phyloP scores from a whole-genome alignment of 2,329 filamentous ascomycete genomes.

The Hysterium pulicare region DNA sequence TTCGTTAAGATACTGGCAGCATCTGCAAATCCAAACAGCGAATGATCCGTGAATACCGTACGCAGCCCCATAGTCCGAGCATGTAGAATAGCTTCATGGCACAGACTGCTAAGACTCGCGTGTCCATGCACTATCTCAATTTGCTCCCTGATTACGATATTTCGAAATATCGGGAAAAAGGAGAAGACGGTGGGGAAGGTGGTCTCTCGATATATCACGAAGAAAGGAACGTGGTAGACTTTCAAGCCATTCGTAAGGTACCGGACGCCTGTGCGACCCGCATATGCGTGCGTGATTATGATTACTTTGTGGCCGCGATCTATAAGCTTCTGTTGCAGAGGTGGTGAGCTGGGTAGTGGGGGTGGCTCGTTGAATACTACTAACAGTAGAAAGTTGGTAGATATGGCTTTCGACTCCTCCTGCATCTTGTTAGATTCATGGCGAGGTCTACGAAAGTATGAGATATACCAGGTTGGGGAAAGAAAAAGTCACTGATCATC shows the following conservation, averaged over 20 bases:
- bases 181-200: slow-evolving; percentile 98
- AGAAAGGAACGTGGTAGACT: slow-evolving; percentile 95
- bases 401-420: slow-evolving; percentile 96
- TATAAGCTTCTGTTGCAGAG: slow-evolving; percentile 71
- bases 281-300: slow-evolving; percentile 93
- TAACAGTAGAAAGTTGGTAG: slow-evolving; percentile 83
- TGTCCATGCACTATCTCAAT: slow-evolving; percentile 99
- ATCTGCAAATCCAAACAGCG: slow-evolving; percentile 94
- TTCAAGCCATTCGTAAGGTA: slow-evolving; percentile 98
- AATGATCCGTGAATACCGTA: slow-evolving; percentile 97
- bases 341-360: slow-evolving; percentile 11
- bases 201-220: slow-evolving; percentile 89
- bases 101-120: slow-evolving; percentile 86
- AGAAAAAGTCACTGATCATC: slow-evolving; percentile 99
- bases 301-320: slow-evolving; percentile 98
- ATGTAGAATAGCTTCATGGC: slow-evolving; percentile 91
- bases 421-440: slow-evolving; percentile 24
- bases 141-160: slow-evolving; percentile 88
- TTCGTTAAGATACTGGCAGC: slow-evolving; percentile 94
- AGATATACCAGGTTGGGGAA: slow-evolving; percentile 75
- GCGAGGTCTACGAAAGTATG: slow-evolving; percentile 1
- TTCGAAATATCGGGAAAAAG: slow-evolving; percentile 95
- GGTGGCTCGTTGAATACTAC: no score
- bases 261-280: slow-evolving; percentile 83
- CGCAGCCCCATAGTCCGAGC: slow-evolving; percentile 92